phyloP scores from a whole-genome alignment of 2,329 filamentous ascomycete genomes.

The Parastagonospora nodorum region DNA sequence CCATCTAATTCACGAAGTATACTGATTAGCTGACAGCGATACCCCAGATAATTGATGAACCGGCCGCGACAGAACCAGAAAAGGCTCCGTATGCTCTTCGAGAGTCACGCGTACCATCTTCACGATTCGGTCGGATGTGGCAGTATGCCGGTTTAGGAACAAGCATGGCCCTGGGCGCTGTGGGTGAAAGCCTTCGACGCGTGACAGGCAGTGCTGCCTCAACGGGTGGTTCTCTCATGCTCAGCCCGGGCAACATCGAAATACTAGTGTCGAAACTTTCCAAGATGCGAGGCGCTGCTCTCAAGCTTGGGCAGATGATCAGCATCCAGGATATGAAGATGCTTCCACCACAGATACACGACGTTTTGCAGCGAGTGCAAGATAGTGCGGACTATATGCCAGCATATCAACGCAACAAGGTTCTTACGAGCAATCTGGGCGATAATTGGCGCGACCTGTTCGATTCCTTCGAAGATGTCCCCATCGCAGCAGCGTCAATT shows the following conservation, averaged over 20 bases:
- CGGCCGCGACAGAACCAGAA: conserved; percentile 27
- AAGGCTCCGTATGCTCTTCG: conserved; percentile 69
- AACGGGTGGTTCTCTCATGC: conserved; percentile 74
- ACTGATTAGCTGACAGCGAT: conserved; percentile 55
- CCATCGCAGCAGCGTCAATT: conserved; percentile 94
- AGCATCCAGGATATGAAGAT: conserved; percentile 98
- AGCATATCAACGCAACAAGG: conserved; percentile 84
- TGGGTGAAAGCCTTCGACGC: conserved; percentile 82
- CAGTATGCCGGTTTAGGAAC: conserved; percentile 93
- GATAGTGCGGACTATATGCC: conserved; percentile 99
- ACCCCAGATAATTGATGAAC: conserved; percentile 39
- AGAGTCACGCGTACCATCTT: conserved; percentile 89
- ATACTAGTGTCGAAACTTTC: conserved; percentile 90
- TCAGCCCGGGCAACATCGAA: conserved; percentile 91
- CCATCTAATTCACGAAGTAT: conserved; percentile 15
- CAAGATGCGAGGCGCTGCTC: conserved; percentile 93
- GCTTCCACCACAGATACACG: conserved; percentile 83
- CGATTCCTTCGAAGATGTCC: conserved; percentile 82
- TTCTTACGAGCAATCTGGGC: conserved; percentile 79
- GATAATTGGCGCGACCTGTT: conserved; percentile 84
- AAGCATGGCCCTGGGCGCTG: conserved; percentile 91
- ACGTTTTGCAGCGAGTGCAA: conserved; percentile 91
- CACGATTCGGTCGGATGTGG: conserved; percentile 85
- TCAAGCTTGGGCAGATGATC: conserved; percentile 97
- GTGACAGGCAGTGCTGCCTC: conserved; percentile 69